A percentile compares a stretch with the other conserved stretches of the same genome.
phyloP scores from a whole-genome alignment of 2,329 filamentous ascomycete genomes.

The Fusarium austroafricanum region DNA sequence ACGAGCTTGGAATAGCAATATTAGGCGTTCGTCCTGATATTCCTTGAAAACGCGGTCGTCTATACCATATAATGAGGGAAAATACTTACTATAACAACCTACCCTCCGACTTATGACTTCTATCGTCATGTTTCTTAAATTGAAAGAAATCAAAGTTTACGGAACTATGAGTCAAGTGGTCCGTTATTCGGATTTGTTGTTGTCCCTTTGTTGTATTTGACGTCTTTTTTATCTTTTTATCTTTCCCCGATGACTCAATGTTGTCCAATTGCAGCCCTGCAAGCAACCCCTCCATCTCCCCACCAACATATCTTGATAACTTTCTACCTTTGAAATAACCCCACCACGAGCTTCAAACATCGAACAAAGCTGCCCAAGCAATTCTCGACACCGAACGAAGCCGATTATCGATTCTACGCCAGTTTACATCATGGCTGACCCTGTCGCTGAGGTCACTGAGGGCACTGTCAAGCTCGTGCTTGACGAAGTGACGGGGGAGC shows the following conservation, averaged over 20 bases:
- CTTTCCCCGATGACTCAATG: conserved; percentile 35
- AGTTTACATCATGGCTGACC: conserved; percentile 41
- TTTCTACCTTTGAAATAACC: conserved; percentile 44
- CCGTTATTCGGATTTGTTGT: too few species aligned
- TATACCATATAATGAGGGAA: too few species aligned
- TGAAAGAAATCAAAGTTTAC: background rate
- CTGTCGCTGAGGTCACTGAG: conserved; percentile 44
- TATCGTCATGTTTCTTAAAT: background rate
- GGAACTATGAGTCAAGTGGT: background rate
- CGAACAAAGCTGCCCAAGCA: conserved; percentile 12
- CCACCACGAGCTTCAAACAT: conserved; percentile 42
- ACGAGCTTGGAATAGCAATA: too few species aligned
- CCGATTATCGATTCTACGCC: conserved; percentile 2
- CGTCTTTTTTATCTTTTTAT: conserved; percentile 22
- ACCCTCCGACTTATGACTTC: background rate
- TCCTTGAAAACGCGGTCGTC: too few species aligned
- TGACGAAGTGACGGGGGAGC: conserved; percentile 73
- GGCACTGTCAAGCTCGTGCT: conserved; percentile 66
- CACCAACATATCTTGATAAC: conserved; percentile 42
- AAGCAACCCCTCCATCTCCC: conserved; percentile 36
- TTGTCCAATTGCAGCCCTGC: conserved; percentile 14
- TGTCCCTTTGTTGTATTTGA: background rate
- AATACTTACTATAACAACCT: too few species aligned
- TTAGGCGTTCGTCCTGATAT: too few species aligned
- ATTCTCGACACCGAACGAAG: background rate